Evolutionary conservation across 2,329 filamentous ascomycete genomes (phyloP), one percentile per base, ranked within the genome.

Genomic region (Volutella citrinella): DNA sequence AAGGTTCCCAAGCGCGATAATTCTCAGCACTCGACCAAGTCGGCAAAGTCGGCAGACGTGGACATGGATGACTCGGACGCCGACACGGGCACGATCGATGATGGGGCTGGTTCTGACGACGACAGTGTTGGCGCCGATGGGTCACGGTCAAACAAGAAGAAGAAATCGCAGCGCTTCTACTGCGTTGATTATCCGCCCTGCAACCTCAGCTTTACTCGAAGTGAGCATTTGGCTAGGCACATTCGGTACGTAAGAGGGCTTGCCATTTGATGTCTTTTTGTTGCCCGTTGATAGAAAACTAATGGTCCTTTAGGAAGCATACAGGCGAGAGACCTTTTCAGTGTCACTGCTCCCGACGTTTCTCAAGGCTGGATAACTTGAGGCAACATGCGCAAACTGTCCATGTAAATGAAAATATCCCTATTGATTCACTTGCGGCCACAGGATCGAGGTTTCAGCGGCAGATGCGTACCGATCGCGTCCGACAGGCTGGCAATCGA

Each of bases 311-410:
- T 43, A 93, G 89, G 52, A 97, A 97, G 76, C 93, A 98, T 56
- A 98, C 93, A 1, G 93, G 93, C 33, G 93, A 98, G 68, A 82
- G 93, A 18, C 93, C 93, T 0, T 98, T 97, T 54, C 86, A 94
- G 62, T 98, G 93, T 50, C 93, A 97, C 61, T 98, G 93, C 63
- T 87, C 84, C 4, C 80, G 93, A 31, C 80, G 89, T 35, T 98
- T 98, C 60, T 97, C 93, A 9, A 80, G 91, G 30, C 76, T 97
- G 27, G 91, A 98, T 61, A 98, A 98, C 56, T 69, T 98, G 32
- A 81, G 93, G 39, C 93, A 98, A 59, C 93, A 98, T 70, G 93
- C 93, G 27, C 90, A 96, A 61, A 97, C 93, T 0, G 93, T 98
- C 2, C 93, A 98, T 59, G 86, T 95, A 38, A 96, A 97, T 59